Base-by-base conservation (phyloP, 2,329 filamentous ascomycete genomes). In the Colletotrichum tamarilloi region DNA sequence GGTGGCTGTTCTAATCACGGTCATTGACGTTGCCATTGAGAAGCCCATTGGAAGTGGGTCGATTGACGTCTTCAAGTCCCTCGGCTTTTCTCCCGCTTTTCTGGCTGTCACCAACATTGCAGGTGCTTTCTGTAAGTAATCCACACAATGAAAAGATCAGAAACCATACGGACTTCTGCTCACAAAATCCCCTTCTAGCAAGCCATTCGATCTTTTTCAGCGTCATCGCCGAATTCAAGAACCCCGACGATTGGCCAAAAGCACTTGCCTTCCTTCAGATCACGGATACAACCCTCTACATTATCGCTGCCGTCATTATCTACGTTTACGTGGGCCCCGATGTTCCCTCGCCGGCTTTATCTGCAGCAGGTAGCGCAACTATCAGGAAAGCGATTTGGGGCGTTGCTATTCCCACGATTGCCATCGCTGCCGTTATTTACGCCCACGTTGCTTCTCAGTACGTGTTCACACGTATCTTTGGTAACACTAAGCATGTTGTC, bases 341-440 rank as follows among this genome's bases (percentile, higher is more conserved):
- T 5, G 91, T 94, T 1, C 85, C 87, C 1, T 91, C 90, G 1
- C 93, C 93, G 0, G 92, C 93, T 0, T 85, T 94, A 0, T 89
- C 91, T 4, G 91, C 90, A 2, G 89, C 92, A 3, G 85, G 87
- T 1, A 82, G 81, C 0, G 80, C 80, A 1, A 77, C 87, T 0
- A 82, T 94, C 55, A 85, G 88, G 24, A 93, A 93, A 77, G 83
- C 92, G 6, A 91, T 92, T 8, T 94, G 91, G 82, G 92, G 91
- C 16, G 85, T 94, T 65, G 92, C 92, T 0, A 85, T 92, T 2
- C 92, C 92, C 2, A 93, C 91, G 1, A 94, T 94, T 68, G 84
- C 94, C 53, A 89, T 94, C 60, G 91, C 92, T 0, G 92, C 92
- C 63, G 91, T 93, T 3, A 92, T 94, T 73, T 92, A 93, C 78